Evolutionary conservation across 1,284 basidiomycete species (phyloP).

Genomic region (Ceratobasidium sp.): DNA sequence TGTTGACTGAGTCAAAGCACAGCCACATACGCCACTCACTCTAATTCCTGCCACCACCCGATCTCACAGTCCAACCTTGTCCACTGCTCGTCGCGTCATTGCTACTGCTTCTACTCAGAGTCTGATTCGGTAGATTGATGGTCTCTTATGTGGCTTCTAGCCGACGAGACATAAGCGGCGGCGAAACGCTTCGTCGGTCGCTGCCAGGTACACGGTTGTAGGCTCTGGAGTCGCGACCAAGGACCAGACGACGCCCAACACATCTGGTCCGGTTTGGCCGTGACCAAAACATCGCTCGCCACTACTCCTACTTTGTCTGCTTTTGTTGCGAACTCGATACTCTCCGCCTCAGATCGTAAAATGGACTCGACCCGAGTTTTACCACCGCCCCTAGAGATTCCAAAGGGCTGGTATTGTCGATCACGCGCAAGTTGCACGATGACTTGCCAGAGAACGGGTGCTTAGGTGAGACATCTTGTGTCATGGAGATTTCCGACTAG

Average conservation of each 20-base stretch:
- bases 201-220: conserved; percentile 94
- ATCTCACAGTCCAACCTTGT: too few species aligned
- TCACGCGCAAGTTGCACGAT: conserved; percentile 92
- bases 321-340: conserved; percentile 87
- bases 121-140: too few species aligned
- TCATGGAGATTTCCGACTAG: conserved; percentile 92
- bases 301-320: conserved; percentile 72
- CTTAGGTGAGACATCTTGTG: conserved; percentile 83
- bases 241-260: conserved; percentile 81
- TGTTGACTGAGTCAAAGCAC: too few species aligned
- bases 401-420: conserved; percentile 80
- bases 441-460: conserved; percentile 96
- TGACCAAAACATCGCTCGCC: conserved; percentile 76
- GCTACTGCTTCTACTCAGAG: too few species aligned
- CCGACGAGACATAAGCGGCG: conserved; percentile 2
- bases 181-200: conserved; percentile 71
- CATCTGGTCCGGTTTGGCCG: conserved; percentile 84
- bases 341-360: conserved; percentile 82
- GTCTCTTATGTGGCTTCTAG: background rate
- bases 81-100: too few species aligned
- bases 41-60: too few species aligned
- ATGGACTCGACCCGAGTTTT: conserved; percentile 78
- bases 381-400: conserved; percentile 65
- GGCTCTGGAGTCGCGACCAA: conserved; percentile 92
- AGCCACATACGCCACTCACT: too few species aligned